phyloP scores from a whole-genome alignment of 306 rosid species.

The Quillaja saponaria region DNA sequence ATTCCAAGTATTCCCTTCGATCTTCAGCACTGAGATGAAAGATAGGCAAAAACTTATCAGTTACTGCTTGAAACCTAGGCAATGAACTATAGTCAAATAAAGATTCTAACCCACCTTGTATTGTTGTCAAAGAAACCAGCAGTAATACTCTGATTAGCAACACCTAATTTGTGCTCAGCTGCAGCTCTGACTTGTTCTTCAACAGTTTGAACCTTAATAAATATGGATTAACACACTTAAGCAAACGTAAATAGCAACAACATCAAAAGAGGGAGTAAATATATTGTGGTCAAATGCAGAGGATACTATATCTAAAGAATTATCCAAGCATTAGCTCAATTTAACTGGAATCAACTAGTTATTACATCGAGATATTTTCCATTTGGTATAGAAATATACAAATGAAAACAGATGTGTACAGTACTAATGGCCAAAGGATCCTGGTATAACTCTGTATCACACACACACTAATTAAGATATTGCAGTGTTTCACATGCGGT shows the following conservation, averaged over 20 bases:
- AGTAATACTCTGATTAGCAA: constrained; percentile 98
- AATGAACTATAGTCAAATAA: constrained; percentile 24
- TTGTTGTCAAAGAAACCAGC: constrained; percentile 99
- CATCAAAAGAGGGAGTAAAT: background rate
- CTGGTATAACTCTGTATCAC: no score
- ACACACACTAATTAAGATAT: no score
- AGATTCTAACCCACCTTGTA: constrained; percentile 65
- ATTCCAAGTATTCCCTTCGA: constrained; percentile 94
- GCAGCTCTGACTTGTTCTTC: constrained; percentile 99
- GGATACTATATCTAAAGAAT: no score
- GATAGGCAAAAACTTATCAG: constrained; percentile 29
- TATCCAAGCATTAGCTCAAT: no score
- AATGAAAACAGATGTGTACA: no score
- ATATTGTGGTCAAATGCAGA: no score
- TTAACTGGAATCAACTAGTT: no score
- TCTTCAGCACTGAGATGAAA: constrained; percentile 86
- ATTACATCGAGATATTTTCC: no score
- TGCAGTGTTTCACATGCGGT: no score
- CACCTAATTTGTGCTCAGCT: constrained; percentile 99
- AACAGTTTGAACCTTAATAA: constrained; percentile 89
- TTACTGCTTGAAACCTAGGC: constrained; percentile 15
- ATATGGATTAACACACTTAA: constrained; percentile 24
- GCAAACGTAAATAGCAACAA: constrained; percentile 15
- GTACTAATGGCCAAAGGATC: no score
- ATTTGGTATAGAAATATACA: no score